Base-by-base conservation (phyloP, 768 basidiomycete genomes). In the Auricularia sp. region DNA sequence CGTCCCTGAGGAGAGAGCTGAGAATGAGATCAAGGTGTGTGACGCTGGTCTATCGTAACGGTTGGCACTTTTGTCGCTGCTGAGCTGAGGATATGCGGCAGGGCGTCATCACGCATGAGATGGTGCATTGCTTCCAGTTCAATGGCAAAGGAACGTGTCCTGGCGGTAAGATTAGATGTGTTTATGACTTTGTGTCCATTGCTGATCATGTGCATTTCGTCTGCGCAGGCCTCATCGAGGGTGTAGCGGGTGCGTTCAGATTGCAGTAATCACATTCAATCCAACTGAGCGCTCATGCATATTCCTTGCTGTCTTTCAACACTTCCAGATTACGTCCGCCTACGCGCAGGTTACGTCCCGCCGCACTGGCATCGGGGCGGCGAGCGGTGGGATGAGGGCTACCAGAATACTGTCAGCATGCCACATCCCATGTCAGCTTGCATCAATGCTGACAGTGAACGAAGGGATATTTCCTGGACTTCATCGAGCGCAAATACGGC, bases 121-220 rank as follows among this genome's bases (percentile, higher is more conserved):
- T 88, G 71, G 89, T 90, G 5, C 90, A 92, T 68, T 91, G 87
- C 70, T 92, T 80, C 71, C 90, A 92, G 70, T 82, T 85, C 73
- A 80, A 89, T 69, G 88, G 80, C 1, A 70, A 76, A 29, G 85
- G 78, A 33, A 82, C 80, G 54, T 86, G 82, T 68, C 88, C 88
- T 0, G 81, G 82, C 1, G 90, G 56, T 59, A 59, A 21, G 56
- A 21, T 18, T 5, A 6, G 6, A 51, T 35, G 6, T 59, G 1
- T 6, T 8, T 10, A 21, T 4, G 24, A 59, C 7, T 34, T 6
- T 14, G 33, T 35, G 29, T 29, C 3, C 29, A 29, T 29, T 29
- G 29, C 29, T 29, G 29, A 29, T 29, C 29, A 29, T 29, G 29
- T 29, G 29, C 29, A 29, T 29, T 29, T 11, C 34, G 29, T 18